Percentiles rank a stretch among this genome's conserved stretches.
Evolutionary conservation across 164 flowering plant species (phyloP).

Genomic region (Annona squamosa): DNA sequence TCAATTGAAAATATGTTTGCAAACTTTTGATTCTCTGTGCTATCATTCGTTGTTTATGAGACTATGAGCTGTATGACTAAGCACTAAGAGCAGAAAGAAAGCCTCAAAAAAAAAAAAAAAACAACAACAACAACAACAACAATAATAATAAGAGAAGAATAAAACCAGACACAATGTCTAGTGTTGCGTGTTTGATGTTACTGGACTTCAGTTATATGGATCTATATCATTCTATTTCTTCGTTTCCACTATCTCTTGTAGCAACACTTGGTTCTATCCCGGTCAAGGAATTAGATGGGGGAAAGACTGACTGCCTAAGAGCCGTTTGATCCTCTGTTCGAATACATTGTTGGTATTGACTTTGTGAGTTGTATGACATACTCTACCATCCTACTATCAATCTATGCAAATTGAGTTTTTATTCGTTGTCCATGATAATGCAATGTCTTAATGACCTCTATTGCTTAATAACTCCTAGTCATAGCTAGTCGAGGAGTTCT

Average conservation of each 20-base stretch:
- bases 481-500: not conserved
- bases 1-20: too few relatives aligned
- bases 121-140: too few relatives aligned
- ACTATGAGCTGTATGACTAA: too few relatives aligned
- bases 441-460: not conserved
- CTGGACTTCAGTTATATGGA: not conserved
- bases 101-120: too few relatives aligned
- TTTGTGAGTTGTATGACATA: conserved; percentile 51
- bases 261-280: conserved; percentile 74
- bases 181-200: not conserved
- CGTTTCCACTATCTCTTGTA: conserved; percentile 8
- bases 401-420: not conserved
- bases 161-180: not conserved
- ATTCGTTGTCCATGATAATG: not conserved
- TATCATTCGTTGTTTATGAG: too few relatives aligned
- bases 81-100: too few relatives aligned
- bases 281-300: conserved; percentile 83
- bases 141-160: too few relatives aligned
- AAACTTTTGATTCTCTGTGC: too few relatives aligned
- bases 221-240: not conserved
- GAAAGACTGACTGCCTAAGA: conserved; percentile 63
- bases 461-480: not conserved
- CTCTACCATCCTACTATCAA: not conserved
- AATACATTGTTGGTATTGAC: conserved; percentile 90
- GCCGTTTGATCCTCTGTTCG: conserved; percentile 83